These are phyloP conservation scores for Rhodotorula sp. DNA, from an alignment of 1,284 basidiomycete genomes.

Conservation along the genomic window DNA sequence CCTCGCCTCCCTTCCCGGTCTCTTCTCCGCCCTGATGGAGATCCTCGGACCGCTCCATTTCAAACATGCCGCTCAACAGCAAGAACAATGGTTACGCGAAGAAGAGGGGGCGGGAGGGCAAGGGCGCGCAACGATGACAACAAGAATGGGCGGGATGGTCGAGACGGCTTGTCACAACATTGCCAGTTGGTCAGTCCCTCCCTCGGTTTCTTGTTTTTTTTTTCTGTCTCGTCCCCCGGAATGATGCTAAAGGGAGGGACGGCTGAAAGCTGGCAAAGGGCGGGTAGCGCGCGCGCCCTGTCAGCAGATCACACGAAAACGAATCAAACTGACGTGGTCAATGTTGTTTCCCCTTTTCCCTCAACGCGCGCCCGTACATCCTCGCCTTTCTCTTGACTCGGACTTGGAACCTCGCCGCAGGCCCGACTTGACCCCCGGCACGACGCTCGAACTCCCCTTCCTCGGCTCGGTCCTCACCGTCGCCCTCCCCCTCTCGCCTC, in stretches of 20 bases:
- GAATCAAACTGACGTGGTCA: background rate
- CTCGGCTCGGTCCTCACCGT: slow-evolving; percentile 70
- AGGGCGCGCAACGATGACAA: no score
- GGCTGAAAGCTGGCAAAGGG: no score
- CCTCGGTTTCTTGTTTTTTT: no score
- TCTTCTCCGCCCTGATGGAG: slow-evolving; percentile 69
- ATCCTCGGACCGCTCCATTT: slow-evolving; percentile 76
- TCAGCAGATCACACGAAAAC: no score
- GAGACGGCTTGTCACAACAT: slow-evolving; percentile 84
- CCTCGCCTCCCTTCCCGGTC: slow-evolving; percentile 71
- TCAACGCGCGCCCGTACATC: no score
- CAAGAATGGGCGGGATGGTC: slow-evolving; percentile 61
- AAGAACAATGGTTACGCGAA: slow-evolving; percentile 48
- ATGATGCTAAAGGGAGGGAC: no score
- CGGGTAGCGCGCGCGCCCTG: no score
- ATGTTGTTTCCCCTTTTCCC: no score
- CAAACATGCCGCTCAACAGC: slow-evolving; percentile 51
- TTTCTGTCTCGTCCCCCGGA: no score
- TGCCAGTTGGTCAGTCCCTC: slow-evolving; percentile 67
- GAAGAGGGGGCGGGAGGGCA: no score
- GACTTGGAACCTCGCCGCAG: slow-evolving; percentile 50
- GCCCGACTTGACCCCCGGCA: slow-evolving; percentile 64
- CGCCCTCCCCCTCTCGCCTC: slow-evolving; percentile 65
- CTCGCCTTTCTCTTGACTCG: slow-evolving; percentile 47
- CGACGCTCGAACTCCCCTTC: slow-evolving; percentile 71